Conservation (phyloP, 75 land plant species). For the Pinus tabuliformis region DNA sequence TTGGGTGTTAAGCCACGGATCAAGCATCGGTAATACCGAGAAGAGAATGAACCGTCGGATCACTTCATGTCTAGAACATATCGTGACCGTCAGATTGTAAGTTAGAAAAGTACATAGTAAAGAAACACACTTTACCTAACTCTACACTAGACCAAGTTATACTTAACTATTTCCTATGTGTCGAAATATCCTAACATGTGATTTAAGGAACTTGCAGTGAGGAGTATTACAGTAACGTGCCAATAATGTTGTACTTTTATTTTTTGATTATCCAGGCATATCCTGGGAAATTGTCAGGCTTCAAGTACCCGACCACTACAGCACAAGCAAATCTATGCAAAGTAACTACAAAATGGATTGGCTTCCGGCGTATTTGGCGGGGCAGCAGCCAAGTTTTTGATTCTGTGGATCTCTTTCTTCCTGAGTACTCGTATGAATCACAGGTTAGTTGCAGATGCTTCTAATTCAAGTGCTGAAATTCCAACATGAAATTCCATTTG, state of each 20-base stretch:
- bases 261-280: conserved; percentile 60
- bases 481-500: neutral
- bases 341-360: conserved; percentile 94
- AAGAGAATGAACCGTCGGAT: no score
- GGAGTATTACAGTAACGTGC: neutral
- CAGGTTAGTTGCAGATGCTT: conserved; percentile 55
- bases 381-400: conserved; percentile 78
- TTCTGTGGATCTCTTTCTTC: conserved; percentile 85
- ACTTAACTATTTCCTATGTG: no score
- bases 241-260: neutral
- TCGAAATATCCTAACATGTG: no score
- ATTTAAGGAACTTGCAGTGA: no score
- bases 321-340: conserved; percentile 74
- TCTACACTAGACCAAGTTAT: no score
- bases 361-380: conserved; percentile 73
- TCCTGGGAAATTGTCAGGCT: conserved; percentile 39
- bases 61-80: no score
- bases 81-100: no score
- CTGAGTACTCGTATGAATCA: conserved; percentile 83
- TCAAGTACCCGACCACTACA: conserved; percentile 40
- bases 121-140: no score
- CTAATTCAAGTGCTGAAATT: neutral
- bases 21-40: no score
- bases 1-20: no score
- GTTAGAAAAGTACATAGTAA: no score